phyloP scores from a whole-genome alignment of 2,329 filamentous ascomycete genomes.

The Aspergillus vadensis region DNA sequence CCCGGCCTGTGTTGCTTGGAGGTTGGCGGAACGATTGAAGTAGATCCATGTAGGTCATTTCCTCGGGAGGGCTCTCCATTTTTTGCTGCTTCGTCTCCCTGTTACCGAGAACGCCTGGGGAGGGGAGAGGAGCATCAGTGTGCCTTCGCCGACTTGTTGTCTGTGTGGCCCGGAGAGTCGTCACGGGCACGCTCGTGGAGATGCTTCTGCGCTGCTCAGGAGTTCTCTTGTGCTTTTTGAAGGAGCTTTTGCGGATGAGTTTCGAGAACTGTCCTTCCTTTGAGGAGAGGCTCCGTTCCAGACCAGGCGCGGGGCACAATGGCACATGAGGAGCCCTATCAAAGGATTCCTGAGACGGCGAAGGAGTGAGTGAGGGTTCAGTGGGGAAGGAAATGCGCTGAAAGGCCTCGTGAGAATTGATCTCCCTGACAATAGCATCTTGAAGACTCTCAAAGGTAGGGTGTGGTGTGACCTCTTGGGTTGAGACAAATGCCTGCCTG shows the following conservation, averaged over 20 bases:
- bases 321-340: slow-evolving; percentile 16
- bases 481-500: slow-evolving; percentile 39
- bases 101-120: slow-evolving; percentile 31
- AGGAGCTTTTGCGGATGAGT: slow-evolving; percentile 35
- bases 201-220: slow-evolving; percentile 34
- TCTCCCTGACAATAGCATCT: slow-evolving; percentile 47
- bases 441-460: slow-evolving; percentile 46
- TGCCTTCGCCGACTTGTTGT: slow-evolving; percentile 37
- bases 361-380: slow-evolving; percentile 40
- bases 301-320: slow-evolving; percentile 15
- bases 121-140: slow-evolving; percentile 44
- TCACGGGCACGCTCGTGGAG: slow-evolving; percentile 30
- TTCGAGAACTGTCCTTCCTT: slow-evolving; percentile 37
- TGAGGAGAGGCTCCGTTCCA: slow-evolving; percentile 29
- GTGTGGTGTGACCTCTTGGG: slow-evolving; percentile 30
- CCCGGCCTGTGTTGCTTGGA: slow-evolving; percentile 11
- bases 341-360: slow-evolving; percentile 27
- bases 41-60: slow-evolving; percentile 36
- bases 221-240: slow-evolving; percentile 30
- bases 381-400: slow-evolving; percentile 35
- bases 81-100: slow-evolving; percentile 15
- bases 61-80: slow-evolving; percentile 22
- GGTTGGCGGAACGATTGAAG: slow-evolving; percentile 17
- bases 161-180: slow-evolving; percentile 22
- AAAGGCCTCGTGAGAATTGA: slow-evolving; percentile 49